Conservation (phyloP, 192 early-diverging fungal genomes). For the Helicostylum pulchrum region DNA sequence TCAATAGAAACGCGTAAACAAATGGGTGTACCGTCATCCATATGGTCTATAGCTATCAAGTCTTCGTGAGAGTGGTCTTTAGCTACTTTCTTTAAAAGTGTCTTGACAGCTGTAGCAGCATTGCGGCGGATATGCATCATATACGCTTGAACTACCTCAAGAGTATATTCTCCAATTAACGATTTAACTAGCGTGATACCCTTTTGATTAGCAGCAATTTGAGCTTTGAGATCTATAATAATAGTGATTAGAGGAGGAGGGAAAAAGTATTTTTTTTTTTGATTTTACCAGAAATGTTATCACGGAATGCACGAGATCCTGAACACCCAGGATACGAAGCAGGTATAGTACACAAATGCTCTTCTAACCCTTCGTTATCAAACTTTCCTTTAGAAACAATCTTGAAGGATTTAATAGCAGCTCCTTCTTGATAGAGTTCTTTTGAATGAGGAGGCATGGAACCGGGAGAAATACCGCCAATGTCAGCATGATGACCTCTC, state of each 20-base stretch:
- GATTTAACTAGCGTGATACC: constrained; percentile 81
- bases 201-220: constrained; percentile 94
- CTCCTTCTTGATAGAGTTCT: constrained; percentile 94
- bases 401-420: constrained; percentile 84
- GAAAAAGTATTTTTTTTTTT: constrained; percentile 2
- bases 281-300: constrained; percentile 79
- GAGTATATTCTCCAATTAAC: constrained; percentile 81
- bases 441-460: constrained; percentile 93
- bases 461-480: constrained; percentile 81
- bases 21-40: constrained; percentile 94
- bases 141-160: constrained; percentile 90
- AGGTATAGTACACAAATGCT: constrained; percentile 76
- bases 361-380: constrained; percentile 78
- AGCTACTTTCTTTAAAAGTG: constrained; percentile 65
- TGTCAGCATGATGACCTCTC: constrained; percentile 91
- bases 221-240: constrained; percentile 82
- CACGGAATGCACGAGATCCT: constrained; percentile 84
- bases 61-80: constrained; percentile 39
- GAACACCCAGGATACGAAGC: constrained; percentile 80
- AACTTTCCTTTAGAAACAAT: constrained; percentile 81
- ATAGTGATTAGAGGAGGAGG: background rate
- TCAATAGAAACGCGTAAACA: constrained; percentile 71
- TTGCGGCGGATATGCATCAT: constrained; percentile 91
- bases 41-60: constrained; percentile 62
- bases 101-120: constrained; percentile 81